These are phyloP conservation scores for Eustoma russellianum DNA, from an alignment of 257 asterid genomes.

Conservation along the genomic window DNA sequence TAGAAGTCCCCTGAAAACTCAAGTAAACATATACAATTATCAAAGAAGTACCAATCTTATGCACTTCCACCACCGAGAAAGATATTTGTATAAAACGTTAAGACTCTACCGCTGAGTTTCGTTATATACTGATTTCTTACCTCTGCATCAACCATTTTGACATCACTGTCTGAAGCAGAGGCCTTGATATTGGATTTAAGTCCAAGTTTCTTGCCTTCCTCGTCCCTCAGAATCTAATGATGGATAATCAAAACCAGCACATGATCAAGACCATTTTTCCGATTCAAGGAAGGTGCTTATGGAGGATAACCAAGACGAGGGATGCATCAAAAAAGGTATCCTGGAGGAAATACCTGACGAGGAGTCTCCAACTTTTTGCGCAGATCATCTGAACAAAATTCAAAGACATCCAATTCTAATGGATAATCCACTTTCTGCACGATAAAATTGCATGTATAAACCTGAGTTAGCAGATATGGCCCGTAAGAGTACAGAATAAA, in stretches of 20 bases:
- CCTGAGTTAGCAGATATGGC: not conserved
- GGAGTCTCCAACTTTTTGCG: slow-evolving; percentile 79
- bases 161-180: slow-evolving; percentile 50
- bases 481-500: too few species aligned
- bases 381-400: slow-evolving; percentile 89
- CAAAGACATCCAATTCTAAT: slow-evolving; percentile 83
- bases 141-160: slow-evolving; percentile 79
- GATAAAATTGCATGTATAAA: slow-evolving; percentile 1
- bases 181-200: slow-evolving; percentile 53
- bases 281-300: not conserved
- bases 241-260: slow-evolving; percentile 7
- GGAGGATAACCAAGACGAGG: not conserved
- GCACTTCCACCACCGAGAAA: too few species aligned
- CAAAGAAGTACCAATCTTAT: too few species aligned
- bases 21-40: not conserved
- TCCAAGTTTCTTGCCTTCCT: slow-evolving; percentile 85
- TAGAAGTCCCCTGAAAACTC: slow-evolving; percentile 60
- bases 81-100: too few species aligned
- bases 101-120: too few species aligned
- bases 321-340: too few species aligned
- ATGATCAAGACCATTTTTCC: slow-evolving; percentile 2
- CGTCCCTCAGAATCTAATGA: slow-evolving; percentile 73
- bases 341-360: slow-evolving; percentile 60
- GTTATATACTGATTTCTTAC: slow-evolving; percentile 27
- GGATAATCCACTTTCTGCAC: slow-evolving; percentile 97